Evolutionary conservation across 2,329 filamentous ascomycete genomes (phyloP), one percentile per base, ranked within the genome.

Genomic region (Penicillium brasilianum): DNA sequence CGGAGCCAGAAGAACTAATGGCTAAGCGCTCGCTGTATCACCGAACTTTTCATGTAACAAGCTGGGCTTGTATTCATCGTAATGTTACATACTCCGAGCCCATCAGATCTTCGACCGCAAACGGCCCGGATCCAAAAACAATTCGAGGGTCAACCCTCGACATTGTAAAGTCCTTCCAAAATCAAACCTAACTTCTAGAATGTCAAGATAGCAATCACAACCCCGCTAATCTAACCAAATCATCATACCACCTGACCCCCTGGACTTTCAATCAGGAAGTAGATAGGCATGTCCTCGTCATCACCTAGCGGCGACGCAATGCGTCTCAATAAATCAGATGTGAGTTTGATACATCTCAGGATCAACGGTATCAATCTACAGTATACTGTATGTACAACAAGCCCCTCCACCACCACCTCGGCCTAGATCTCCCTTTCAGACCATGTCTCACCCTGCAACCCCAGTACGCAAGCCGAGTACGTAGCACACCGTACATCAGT

Each of bases 391-490:
- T 32, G 4, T 9, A 5, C 30, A 41, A 36, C 13, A 14, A 36
- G 34, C 13, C 32, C 32, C 37, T 41, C 37, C n/a, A n/a, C 1
- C 41, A 18, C 6, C 14, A 22, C 13, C 25, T 16, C 41, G 20
- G 41, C 18, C 41, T 44, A 9, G 9, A 44, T 44, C 41, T 44
- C 41, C 3, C 20, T 22, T 41, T 16, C 11, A 34, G n/a, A 16
- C 30, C 2, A 36, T 7, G 54, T 36, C 41, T 48, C 30, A 36
- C 54, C 43, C 41, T 43, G 20, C 18, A 43, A 20, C 8, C 2
- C n/a, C 7, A 18, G 34, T 57, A 60, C 49, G 58, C 53, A 60
- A 60, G 37, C 54, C 13, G 39, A 52, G 13, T 46, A 60, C 58
- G 58, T 57, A 48, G 10, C 7, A n/a, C 16, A n/a, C 30, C 48